Conservation (phyloP, 2,329 filamentous ascomycete species). For the Claviceps pusilla region DNA sequence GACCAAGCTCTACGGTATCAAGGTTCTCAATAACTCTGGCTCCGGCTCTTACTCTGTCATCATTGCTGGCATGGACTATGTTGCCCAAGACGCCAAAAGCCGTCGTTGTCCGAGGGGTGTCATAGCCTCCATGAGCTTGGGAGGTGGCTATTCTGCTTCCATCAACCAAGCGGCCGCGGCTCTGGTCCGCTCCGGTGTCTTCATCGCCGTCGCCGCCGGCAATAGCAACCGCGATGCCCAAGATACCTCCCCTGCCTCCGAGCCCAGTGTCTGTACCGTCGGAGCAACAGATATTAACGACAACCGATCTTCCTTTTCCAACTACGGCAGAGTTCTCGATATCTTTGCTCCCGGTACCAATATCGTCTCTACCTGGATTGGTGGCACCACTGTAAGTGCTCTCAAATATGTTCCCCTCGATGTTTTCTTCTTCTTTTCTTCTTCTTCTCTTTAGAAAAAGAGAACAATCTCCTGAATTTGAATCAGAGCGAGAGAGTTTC, state of each 20-base stretch:
- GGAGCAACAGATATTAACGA: conserved; percentile 30
- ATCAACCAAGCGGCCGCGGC: conserved; percentile 36
- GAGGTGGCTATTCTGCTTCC: conserved; percentile 28
- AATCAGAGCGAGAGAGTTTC: neutral
- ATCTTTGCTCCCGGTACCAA: conserved; percentile 35
- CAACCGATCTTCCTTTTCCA: conserved; percentile 32
- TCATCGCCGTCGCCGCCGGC: conserved; percentile 41
- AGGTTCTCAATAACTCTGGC: conserved; percentile 26
- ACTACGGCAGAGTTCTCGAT: conserved; percentile 35
- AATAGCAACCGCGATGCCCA: conserved; percentile 31
- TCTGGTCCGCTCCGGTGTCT: conserved; percentile 31
- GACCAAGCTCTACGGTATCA: conserved; percentile 27
- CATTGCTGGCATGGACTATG: conserved; percentile 31
- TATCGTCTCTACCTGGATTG: conserved; percentile 34
- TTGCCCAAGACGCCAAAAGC: conserved; percentile 12
- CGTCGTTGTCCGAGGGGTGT: conserved; percentile 27
- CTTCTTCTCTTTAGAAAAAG: too few species aligned
- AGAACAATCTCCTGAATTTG: neutral
- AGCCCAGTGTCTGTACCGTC: conserved; percentile 35
- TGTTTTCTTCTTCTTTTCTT: too few species aligned
- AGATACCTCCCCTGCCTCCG: conserved; percentile 32
- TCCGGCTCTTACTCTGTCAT: conserved; percentile 23
- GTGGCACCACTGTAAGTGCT: conserved; percentile 17
- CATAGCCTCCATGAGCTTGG: conserved; percentile 44
- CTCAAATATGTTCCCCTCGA: too few species aligned